These are phyloP conservation scores for Misopates orontium DNA, from an alignment of 257 asterid species.

Conservation along the genomic window DNA sequence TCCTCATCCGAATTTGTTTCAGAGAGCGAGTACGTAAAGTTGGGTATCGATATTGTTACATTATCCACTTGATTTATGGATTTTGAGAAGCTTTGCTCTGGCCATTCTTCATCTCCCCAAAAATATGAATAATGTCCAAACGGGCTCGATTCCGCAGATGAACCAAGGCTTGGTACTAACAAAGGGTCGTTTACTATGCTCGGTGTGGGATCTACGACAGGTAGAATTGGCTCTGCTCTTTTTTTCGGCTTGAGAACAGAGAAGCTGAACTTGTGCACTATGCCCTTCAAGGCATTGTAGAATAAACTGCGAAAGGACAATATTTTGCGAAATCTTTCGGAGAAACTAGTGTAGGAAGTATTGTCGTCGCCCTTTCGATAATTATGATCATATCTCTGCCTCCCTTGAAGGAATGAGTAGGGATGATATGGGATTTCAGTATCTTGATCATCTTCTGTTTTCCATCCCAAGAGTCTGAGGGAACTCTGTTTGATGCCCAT, in stretches of 20 bases:
- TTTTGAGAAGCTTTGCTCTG: background rate
- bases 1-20: background rate
- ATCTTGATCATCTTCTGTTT: background rate
- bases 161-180: background rate
- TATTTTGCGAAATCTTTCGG: background rate
- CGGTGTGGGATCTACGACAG: background rate
- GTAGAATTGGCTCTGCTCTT: too few relatives aligned
- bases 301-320: background rate
- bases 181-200: background rate
- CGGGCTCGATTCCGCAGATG: background rate
- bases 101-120: background rate
- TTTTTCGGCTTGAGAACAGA: too few relatives aligned
- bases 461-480: background rate
- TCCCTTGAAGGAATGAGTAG: too few relatives aligned
- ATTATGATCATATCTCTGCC: background rate
- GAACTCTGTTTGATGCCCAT: slow-evolving; percentile 4
- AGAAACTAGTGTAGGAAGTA: background rate
- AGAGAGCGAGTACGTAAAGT: background rate
- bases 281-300: background rate
- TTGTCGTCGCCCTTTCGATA: background rate
- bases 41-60: slow-evolving; percentile 11
- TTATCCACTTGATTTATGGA: background rate
- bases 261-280: background rate
- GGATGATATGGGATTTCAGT: background rate
- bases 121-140: too few relatives aligned